A percentile compares a stretch with the other conserved stretches of the same genome.
phyloP scores from a whole-genome alignment of 371 early-diverging fungal genomes.

The Mitosporidium daphniae region DNA sequence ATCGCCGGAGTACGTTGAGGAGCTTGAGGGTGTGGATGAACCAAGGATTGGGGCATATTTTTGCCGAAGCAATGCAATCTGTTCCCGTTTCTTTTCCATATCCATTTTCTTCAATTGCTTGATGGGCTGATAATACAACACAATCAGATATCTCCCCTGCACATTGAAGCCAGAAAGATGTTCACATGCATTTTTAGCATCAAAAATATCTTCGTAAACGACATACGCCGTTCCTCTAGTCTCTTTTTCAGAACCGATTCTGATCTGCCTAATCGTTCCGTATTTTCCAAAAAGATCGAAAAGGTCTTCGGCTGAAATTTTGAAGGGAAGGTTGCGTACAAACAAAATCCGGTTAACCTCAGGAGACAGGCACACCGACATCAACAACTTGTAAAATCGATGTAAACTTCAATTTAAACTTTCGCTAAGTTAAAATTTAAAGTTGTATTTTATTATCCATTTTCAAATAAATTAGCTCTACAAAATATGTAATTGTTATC shows the following conservation, averaged over 20 bases:
- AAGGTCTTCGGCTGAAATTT: constrained; percentile 63
- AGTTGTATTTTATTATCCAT: no score
- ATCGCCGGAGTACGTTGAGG: no score
- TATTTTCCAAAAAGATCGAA: constrained; percentile 86
- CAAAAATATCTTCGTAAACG: constrained; percentile 68
- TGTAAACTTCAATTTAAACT: no score
- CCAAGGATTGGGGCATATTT: constrained; percentile 3
- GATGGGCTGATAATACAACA: constrained; percentile 48
- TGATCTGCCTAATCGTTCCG: constrained; percentile 65
- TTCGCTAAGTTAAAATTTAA: no score
- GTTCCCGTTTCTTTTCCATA: constrained; percentile 30
- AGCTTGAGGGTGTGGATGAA: no score
- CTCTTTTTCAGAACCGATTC: constrained; percentile 21
- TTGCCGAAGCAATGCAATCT: constrained; percentile 17
- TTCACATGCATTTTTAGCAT: constrained; percentile 74
- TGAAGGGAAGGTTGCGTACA: constrained; percentile 45
- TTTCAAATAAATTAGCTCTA: no score
- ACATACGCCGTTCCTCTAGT: constrained; percentile 77
- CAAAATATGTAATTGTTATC: no score
- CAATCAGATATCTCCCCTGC: constrained; percentile 61
- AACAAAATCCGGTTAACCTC: constrained; percentile 4
- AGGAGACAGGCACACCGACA: no score
- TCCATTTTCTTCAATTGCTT: constrained; percentile 6
- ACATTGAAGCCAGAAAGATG: constrained; percentile 71
- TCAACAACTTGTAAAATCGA: no score